Evolutionary conservation across 768 basidiomycete genomes (phyloP).

Genomic region (Mrakia gelida): DNA sequence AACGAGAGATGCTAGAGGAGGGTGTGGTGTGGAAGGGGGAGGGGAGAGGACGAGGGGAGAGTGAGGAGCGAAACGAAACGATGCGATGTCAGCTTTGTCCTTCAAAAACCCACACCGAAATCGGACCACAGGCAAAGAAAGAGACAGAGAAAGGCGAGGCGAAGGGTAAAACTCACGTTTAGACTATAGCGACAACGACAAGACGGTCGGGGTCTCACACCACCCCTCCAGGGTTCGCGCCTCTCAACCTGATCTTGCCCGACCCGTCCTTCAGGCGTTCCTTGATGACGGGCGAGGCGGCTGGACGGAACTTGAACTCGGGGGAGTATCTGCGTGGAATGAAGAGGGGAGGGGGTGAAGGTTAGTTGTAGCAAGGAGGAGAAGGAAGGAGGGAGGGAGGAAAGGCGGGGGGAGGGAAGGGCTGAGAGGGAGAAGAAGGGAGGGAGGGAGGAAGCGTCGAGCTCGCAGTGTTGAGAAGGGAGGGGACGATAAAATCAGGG

Average conservation of each 20-base stretch:
- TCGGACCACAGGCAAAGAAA: too few relatives aligned
- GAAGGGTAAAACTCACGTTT: background rate
- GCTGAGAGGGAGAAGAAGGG: too few relatives aligned
- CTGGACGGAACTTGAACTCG: constrained; percentile 28
- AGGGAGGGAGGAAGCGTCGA: background rate
- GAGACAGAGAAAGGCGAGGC: background rate
- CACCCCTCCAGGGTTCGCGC: constrained; percentile 27
- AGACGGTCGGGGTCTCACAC: background rate
- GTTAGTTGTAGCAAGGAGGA: too few relatives aligned
- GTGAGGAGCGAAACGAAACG: too few relatives aligned
- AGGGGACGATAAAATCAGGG: too few relatives aligned
- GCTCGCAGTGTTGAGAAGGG: too few relatives aligned
- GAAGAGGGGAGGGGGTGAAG: background rate
- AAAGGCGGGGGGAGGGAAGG: background rate
- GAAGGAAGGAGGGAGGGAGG: background rate
- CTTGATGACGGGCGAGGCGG: constrained; percentile 21
- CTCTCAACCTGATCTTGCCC: constrained; percentile 24
- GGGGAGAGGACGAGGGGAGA: too few relatives aligned
- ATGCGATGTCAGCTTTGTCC: too few relatives aligned
- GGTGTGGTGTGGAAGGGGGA: too few relatives aligned
- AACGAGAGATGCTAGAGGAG: too few relatives aligned
- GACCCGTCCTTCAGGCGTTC: constrained; percentile 26
- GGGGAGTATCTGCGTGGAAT: constrained; percentile 15
- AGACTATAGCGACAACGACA: too few relatives aligned
- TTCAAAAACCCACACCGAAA: too few relatives aligned